Evolutionary conservation across 192 early-diverging fungal genomes (phyloP).

Genomic region (Pilobolus umbonatus): DNA sequence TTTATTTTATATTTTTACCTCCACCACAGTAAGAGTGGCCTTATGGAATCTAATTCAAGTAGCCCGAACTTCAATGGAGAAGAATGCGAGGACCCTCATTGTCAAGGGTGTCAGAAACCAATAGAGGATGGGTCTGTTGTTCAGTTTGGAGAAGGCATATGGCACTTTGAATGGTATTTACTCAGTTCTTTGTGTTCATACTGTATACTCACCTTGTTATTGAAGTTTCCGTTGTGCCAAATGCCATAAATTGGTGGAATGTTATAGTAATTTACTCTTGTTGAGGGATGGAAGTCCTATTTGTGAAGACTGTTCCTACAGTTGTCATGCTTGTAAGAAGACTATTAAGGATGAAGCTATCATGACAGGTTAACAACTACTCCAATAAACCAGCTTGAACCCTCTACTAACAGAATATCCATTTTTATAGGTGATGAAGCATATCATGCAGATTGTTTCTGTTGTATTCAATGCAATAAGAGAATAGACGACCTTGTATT

Average conservation of each 20-base stretch:
- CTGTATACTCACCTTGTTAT: background rate
- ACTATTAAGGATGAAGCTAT: slow-evolving; percentile 81
- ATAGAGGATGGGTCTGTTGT: slow-evolving; percentile 79
- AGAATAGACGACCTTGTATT: slow-evolving; percentile 76
- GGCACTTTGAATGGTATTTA: slow-evolving; percentile 79
- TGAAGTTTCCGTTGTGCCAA: slow-evolving; percentile 74
- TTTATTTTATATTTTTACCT: background rate
- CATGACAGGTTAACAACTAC: slow-evolving; percentile 58
- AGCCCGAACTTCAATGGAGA: slow-evolving; percentile 14
- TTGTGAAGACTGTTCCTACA: slow-evolving; percentile 80
- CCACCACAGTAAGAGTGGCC: background rate
- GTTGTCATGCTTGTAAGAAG: slow-evolving; percentile 67
- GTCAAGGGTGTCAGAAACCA: slow-evolving; percentile 61
- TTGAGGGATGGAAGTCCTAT: slow-evolving; percentile 79
- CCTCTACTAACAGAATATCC: background rate
- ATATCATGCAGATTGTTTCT: slow-evolving; percentile 79
- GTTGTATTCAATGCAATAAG: slow-evolving; percentile 68
- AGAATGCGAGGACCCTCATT: slow-evolving; percentile 46
- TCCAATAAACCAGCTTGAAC: background rate
- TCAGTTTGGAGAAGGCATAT: slow-evolving; percentile 79
- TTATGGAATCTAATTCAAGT: slow-evolving; percentile 17
- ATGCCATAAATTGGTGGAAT: slow-evolving; percentile 69
- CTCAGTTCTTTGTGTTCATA: background rate
- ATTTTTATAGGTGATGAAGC: slow-evolving; percentile 57
- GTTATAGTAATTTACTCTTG: slow-evolving; percentile 72